Percentiles rank a stretch among this genome's conserved stretches.
These are phyloP conservation scores for Aspergillus pseudoglaucus DNA, from an alignment of 2,329 filamentous ascomycete species.

Conservation along the genomic window DNA sequence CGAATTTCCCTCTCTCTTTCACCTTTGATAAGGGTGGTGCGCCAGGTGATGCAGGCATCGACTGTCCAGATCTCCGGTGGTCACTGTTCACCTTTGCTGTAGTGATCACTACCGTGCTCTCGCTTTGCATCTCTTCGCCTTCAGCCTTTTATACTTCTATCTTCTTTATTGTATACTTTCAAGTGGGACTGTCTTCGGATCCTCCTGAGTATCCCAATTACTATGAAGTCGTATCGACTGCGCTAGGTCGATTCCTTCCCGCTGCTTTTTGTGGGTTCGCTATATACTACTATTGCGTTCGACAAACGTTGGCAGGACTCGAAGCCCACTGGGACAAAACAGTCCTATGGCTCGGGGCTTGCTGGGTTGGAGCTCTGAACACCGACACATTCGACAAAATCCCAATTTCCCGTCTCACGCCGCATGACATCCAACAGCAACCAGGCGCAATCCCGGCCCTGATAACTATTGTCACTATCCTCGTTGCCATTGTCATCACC, in stretches of 20 bases:
- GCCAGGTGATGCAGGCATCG: conserved; percentile 6
- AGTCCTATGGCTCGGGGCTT: conserved; percentile 53
- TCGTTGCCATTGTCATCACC: conserved; percentile 48
- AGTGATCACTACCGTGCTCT: conserved; percentile 48
- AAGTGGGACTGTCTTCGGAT: conserved; percentile 55
- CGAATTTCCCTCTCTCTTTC: conserved; percentile 54
- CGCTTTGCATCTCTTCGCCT: conserved; percentile 52
- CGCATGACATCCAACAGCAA: conserved; percentile 55
- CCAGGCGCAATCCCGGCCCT: conserved; percentile 54
- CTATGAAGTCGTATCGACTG: conserved; percentile 49
- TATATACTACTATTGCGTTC: conserved; percentile 51
- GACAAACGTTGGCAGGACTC: conserved; percentile 43
- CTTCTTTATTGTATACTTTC: conserved; percentile 53
- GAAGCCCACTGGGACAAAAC: conserved; percentile 56
- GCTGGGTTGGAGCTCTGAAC: conserved; percentile 56
- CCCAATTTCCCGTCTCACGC: conserved; percentile 56
- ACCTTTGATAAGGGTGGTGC: conserved; percentile 40
- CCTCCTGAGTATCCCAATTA: conserved; percentile 51
- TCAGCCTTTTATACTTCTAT: conserved; percentile 50
- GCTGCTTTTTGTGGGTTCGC: conserved; percentile 53
- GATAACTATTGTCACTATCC: conserved; percentile 45
- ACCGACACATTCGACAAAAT: conserved; percentile 60
- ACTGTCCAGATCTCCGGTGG: conserved; percentile 54
- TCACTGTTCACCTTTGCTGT: conserved; percentile 50
- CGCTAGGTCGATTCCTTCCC: conserved; percentile 53